A percentile compares a stretch with the other conserved stretches of the same genome.
Conservation (phyloP, 352 stramenopile species). For the Sclerospora graminicola region DNA sequence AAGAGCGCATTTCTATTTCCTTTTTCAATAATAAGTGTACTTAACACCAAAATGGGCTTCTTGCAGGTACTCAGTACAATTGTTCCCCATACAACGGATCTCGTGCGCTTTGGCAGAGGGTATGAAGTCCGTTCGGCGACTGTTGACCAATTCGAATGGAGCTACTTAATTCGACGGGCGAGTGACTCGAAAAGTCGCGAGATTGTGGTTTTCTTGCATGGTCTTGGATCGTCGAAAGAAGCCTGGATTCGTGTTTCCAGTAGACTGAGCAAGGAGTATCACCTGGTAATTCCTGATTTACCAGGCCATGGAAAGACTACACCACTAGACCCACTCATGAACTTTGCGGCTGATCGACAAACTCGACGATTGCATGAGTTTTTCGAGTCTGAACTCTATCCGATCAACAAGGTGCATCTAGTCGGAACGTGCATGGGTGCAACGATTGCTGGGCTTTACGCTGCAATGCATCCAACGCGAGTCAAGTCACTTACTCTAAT, state of each 20-base stretch:
- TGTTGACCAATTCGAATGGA: constrained; percentile 54
- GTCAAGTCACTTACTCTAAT: constrained; percentile 54
- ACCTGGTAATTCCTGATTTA: constrained; percentile 50
- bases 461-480: constrained; percentile 43
- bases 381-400: constrained; percentile 34
- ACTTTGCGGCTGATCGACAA: constrained; percentile 40
- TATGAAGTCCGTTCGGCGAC: constrained; percentile 22
- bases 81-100: constrained; percentile 6
- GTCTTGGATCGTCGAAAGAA: constrained; percentile 55
- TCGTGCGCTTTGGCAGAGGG: constrained; percentile 36
- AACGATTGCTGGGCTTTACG: constrained; percentile 55
- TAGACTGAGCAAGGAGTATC: constrained; percentile 30
- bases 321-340: constrained; percentile 29
- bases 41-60: constrained; percentile 4
- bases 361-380: constrained; percentile 45
- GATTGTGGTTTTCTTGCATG: constrained; percentile 53
- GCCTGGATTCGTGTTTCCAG: constrained; percentile 42
- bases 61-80: too few species aligned
- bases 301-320: constrained; percentile 48
- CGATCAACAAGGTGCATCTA: constrained; percentile 49
- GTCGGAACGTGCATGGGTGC: constrained; percentile 64
- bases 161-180: constrained; percentile 37
- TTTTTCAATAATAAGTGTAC: background rate
- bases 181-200: constrained; percentile 21
- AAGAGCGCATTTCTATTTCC: too few species aligned